Percentiles rank a stretch among this genome's conserved stretches.
phyloP scores from a whole-genome alignment of 192 early-diverging fungal genomes.

The Diversispora eburnea region DNA sequence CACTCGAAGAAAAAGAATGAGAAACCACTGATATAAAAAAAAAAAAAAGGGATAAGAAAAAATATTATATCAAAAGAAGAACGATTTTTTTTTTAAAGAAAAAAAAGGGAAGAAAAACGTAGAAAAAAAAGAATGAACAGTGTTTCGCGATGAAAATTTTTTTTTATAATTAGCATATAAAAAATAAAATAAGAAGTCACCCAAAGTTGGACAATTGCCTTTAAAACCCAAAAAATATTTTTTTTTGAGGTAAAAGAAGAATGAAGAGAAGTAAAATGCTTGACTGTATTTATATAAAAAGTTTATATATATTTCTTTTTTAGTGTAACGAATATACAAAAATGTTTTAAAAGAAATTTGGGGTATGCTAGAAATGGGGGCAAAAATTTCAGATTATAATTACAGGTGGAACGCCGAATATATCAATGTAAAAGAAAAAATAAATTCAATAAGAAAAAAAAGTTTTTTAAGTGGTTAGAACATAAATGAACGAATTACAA shows the following conservation, averaged over 20 bases:
- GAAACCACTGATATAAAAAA: too few relatives aligned
- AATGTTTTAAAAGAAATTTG: too few relatives aligned
- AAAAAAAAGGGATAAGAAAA: neutral
- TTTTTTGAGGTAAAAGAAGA: neutral
- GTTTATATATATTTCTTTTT: too few relatives aligned
- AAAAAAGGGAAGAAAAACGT: neutral
- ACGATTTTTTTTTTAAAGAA: neutral
- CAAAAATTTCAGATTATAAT: too few relatives aligned
- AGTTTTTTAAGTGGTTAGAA: too few relatives aligned
- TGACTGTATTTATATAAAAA: neutral
- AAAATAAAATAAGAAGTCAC: constrained; percentile 3
- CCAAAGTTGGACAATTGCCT: constrained; percentile 8
- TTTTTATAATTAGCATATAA: neutral
- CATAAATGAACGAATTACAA: too few relatives aligned
- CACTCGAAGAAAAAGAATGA: too few relatives aligned
- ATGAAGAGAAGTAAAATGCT: neutral
- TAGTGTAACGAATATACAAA: too few relatives aligned
- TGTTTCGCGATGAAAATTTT: constrained; percentile 4
- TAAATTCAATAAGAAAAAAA: too few relatives aligned
- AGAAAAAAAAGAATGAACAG: constrained; percentile 10
- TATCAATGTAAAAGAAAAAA: too few relatives aligned
- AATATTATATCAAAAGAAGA: neutral
- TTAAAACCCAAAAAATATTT: neutral
- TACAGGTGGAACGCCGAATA: too few relatives aligned
- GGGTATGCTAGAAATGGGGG: too few relatives aligned